These are phyloP conservation scores for Talaromyces piceae DNA, from an alignment of 2,329 filamentous ascomycete species.

Conservation along the genomic window DNA sequence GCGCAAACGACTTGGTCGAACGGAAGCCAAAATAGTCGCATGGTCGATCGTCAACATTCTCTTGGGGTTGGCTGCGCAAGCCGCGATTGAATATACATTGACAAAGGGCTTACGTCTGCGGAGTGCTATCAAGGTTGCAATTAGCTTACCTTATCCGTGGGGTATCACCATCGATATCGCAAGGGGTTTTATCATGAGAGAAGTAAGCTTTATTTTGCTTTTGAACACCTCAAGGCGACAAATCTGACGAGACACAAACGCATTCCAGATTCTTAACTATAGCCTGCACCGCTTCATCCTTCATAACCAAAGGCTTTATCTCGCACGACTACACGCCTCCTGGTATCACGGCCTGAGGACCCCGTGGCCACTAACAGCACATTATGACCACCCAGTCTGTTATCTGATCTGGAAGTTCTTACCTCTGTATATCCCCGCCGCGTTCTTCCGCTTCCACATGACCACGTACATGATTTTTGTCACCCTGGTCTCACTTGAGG, in stretches of 20 bases:
- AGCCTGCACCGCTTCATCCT: slow-evolving; percentile 65
- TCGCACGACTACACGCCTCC: slow-evolving; percentile 46
- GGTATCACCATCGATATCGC: slow-evolving; percentile 49
- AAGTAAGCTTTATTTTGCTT: slow-evolving; percentile 35
- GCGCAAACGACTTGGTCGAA: slow-evolving; percentile 32
- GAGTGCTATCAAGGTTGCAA: slow-evolving; percentile 52
- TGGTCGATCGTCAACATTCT: slow-evolving; percentile 51
- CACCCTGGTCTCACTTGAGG: slow-evolving; percentile 49
- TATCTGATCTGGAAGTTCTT: slow-evolving; percentile 50
- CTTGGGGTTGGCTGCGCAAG: slow-evolving; percentile 47
- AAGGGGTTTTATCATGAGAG: slow-evolving; percentile 48
- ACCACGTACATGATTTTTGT: slow-evolving; percentile 52
- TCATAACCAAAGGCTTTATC: slow-evolving; percentile 49
- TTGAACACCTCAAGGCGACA: not conserved
- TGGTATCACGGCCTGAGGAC: slow-evolving; percentile 51
- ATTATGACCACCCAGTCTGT: slow-evolving; percentile 53
- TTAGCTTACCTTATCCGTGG: slow-evolving; percentile 56
- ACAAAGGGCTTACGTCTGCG: slow-evolving; percentile 47
- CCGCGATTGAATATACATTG: slow-evolving; percentile 46
- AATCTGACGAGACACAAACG: not conserved
- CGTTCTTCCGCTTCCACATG: slow-evolving; percentile 53
- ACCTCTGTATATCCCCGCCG: slow-evolving; percentile 50
- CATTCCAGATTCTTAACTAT: slow-evolving; percentile 43
- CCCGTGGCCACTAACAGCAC: slow-evolving; percentile 51
- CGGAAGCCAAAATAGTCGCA: slow-evolving; percentile 43